Evolutionary conservation across 352 stramenopile genomes (phyloP), one percentile per base, ranked within the genome.

Genomic region (Globisporangium okanoganense): DNA sequence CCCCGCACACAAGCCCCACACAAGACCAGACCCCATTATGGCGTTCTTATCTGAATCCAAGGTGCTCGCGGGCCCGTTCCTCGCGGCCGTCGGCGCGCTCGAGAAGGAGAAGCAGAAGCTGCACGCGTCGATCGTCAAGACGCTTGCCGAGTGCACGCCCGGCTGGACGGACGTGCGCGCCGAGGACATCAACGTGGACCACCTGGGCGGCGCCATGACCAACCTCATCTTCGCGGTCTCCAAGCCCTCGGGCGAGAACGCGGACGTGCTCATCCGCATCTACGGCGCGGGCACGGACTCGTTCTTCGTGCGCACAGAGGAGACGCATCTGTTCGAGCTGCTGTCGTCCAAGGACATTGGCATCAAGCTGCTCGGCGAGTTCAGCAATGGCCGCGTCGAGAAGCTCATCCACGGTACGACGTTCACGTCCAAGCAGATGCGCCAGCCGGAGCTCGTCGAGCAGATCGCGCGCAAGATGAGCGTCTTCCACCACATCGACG

Each of bases 211-310:
- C 57, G 85, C 85, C 20, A 93, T 93, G 85, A 93, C 85, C 18
- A 94, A 94, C 65, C 70, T 94, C 64, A 92, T 94, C 69, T 92
- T 94, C 62, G 71, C 75, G 12, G 80, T 90, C 36, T 84, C 83
- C 61, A 94, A 91, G 55, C 70, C 78, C 13, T 65, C 71, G 16
- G 79, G 80, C 43, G 69, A 90, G 45, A 76, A 92, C 49, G 36
- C 57, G 2, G 79, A 90, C 48, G 76, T 91, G 56, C 78, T 95
- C 36, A 71, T 95, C 55, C 85, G 85, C 49, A 77, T 95, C 60
- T 95, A 90, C 61, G 85, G 85, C 38, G 74, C 87, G 62, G 85
- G 85, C 66, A 93, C 85, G 33, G 85, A 93, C 51, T 79, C 71
- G 9, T 95, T 95, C 63, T 95, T 93, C 67, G 78, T 78, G 49